phyloP scores from a whole-genome alignment of 495 filamentous ascomycete genomes.

The Penicillium bialowiezense region DNA sequence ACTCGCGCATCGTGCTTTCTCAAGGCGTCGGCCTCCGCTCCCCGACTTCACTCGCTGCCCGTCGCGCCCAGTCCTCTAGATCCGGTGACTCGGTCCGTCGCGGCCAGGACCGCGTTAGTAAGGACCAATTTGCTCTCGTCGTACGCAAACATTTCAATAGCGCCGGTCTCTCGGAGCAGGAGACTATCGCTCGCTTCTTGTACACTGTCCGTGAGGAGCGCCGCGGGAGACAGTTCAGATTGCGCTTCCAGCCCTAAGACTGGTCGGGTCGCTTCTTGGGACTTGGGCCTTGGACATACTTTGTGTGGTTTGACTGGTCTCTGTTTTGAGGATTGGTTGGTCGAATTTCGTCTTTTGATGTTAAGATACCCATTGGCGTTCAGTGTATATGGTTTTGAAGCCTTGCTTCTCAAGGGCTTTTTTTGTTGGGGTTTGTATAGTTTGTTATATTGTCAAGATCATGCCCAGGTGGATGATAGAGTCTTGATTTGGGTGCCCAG shows the following conservation, averaged over 20 bases:
- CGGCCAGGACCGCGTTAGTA: constrained; percentile 60
- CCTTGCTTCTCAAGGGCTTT: background rate
- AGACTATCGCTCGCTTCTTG: constrained; percentile 81
- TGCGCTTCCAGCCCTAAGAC: constrained; percentile 44
- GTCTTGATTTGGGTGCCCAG: too few relatives aligned
- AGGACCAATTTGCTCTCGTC: constrained; percentile 74
- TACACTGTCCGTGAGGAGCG: constrained; percentile 69
- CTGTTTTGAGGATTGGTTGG: background rate
- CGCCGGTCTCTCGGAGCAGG: constrained; percentile 77
- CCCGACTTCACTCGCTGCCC: constrained; percentile 44
- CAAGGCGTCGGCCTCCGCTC: constrained; percentile 64
- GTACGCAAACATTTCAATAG: constrained; percentile 91
- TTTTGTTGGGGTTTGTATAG: too few relatives aligned
- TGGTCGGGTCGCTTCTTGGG: constrained; percentile 2
- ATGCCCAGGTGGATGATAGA: too few relatives aligned
- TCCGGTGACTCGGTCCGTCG: constrained; percentile 11
- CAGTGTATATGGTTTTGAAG: background rate
- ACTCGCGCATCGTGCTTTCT: constrained; percentile 69
- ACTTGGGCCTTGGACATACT: background rate
- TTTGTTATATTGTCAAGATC: too few relatives aligned
- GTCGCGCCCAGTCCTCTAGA: constrained; percentile 27
- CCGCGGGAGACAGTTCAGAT: constrained; percentile 40
- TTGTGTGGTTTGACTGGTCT: background rate
- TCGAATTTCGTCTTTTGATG: constrained; percentile 9
- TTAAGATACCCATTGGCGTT: constrained; percentile 33